Evolutionary conservation across 306 rosid species (phyloP).

Genomic region (Corylus avellana): DNA sequence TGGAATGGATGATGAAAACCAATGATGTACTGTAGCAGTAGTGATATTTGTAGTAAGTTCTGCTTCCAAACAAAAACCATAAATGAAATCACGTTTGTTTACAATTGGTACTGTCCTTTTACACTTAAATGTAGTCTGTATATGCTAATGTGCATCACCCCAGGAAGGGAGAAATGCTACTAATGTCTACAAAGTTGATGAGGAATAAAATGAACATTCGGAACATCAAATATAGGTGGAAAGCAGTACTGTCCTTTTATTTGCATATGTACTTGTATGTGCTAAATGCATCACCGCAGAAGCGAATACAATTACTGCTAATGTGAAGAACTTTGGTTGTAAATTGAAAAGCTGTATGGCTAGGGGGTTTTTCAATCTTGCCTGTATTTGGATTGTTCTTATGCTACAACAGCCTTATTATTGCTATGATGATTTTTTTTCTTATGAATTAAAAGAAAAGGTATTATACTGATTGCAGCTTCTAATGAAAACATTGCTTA

Average conservation of each 20-base stretch:
- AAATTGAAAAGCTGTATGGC: background rate
- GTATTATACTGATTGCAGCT: background rate
- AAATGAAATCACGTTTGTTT: background rate
- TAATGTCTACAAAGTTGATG: background rate
- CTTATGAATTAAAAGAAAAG: background rate
- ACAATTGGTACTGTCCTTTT: background rate
- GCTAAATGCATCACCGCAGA: background rate
- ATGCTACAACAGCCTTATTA: background rate
- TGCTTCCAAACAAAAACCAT: background rate
- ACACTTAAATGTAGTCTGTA: background rate
- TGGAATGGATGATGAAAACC: background rate
- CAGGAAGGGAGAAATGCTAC: background rate
- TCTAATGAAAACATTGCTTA: background rate
- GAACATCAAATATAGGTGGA: background rate
- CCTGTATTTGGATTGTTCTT: background rate
- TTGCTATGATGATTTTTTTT: background rate
- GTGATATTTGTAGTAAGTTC: background rate
- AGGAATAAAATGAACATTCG: background rate
- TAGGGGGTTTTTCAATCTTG: background rate
- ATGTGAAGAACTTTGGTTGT: background rate
- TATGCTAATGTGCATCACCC: background rate
- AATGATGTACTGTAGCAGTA: background rate
- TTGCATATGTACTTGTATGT: background rate
- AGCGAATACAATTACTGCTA: background rate
- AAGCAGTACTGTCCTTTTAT: background rate